Evolutionary conservation across 2,329 filamentous ascomycete species (phyloP).

Genomic region (Trichoderma sp.): DNA sequence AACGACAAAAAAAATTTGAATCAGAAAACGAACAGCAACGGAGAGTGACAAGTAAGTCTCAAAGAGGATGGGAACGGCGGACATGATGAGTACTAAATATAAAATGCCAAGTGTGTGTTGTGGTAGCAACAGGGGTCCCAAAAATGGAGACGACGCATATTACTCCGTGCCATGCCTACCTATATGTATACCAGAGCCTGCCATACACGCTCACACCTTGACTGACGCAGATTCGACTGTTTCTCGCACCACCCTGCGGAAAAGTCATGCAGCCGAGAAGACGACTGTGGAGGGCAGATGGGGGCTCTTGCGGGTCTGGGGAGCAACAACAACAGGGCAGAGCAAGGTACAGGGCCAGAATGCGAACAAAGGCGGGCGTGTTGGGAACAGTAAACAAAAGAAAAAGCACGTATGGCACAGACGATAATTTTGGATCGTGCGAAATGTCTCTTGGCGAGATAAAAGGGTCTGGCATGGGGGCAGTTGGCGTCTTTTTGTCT

Average conservation of each 20-base stretch:
- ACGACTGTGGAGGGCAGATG: neutral
- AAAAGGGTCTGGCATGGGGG: neutral
- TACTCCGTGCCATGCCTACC: neutral
- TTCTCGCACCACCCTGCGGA: neutral
- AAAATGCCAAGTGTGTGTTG: conserved; percentile 23
- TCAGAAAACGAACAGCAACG: neutral
- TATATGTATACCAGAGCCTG: neutral
- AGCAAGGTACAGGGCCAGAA: neutral
- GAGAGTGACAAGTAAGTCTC: neutral
- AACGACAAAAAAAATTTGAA: neutral
- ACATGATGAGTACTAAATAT: conserved; percentile 22
- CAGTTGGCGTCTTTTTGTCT: conserved; percentile 1
- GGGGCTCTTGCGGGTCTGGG: conserved; percentile 6
- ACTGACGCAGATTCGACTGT: conserved; percentile 10
- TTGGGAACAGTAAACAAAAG: neutral
- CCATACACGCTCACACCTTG: neutral
- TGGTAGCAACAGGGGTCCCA: conserved; percentile 24
- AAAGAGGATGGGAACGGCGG: conserved; percentile 9
- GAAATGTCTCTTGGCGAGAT: neutral
- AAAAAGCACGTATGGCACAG: neutral
- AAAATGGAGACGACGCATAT: conserved; percentile 3
- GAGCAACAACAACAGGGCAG: neutral
- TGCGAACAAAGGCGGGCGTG: neutral
- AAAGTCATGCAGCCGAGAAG: conserved; percentile 2
- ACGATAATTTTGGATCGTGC: neutral